Base-by-base conservation (phyloP, 2,329 filamentous ascomycete genomes). In the Phialophora chinensis region DNA sequence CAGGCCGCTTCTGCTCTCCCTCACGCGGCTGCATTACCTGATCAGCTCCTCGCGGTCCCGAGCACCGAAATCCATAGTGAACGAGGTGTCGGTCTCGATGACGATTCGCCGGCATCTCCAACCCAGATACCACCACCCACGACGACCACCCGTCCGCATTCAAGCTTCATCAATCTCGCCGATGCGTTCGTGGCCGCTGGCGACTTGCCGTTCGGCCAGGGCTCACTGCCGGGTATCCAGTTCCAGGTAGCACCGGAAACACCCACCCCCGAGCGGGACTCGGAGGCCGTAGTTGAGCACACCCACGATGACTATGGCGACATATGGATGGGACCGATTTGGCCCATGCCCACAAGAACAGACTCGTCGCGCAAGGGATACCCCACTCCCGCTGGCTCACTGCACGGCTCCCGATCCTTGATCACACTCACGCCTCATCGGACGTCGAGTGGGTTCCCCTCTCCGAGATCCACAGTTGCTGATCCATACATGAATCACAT, bases 401-500 rank as follows among this genome's bases (percentile, higher is more conserved):
- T 8, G 33, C 35, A 14, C 35, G 42, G 52, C 12, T 55, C 47
- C n/a, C 35, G 17, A 33, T 27, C 50, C 11, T 20, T 49, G 8
- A 60, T 62, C 52, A 55, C 65, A 17, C 27, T 67, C 38, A 64
- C 60, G 12, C 55, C 56, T 23, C 52, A 55, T 8, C 60, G 44
- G 12, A 50, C 38, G 3, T 54, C 61, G 14, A 58, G 14, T 47
- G 62, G 31, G 5, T 23, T 35, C 27, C 27, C 53, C 4, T 60
- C 47, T 29, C 52, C 56, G 14, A 44, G 27, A 25, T 33, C 42
- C 20, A n/a, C 57, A 27, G 4, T 62, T 11, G 57, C 63, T 10
- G 60, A 65, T 44, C 66, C 66, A 11, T 67, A 69, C 55, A 56
- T 59, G 11, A 72, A 70, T 58, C 59, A 72, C 56, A 54, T 72